phyloP scores from a whole-genome alignment of 495 filamentous ascomycete species.

The Antarctomyces pellizariae region DNA sequence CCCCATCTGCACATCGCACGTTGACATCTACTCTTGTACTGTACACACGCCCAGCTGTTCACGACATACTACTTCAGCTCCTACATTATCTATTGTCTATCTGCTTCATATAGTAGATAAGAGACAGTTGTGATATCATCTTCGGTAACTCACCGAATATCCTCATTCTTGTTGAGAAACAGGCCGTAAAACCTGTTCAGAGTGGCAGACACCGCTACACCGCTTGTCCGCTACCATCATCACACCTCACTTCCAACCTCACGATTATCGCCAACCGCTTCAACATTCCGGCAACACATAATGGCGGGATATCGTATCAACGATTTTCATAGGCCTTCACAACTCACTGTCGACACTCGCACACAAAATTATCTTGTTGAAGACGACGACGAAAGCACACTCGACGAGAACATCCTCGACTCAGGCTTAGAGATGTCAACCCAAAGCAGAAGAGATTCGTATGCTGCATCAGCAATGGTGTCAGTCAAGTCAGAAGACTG shows the following conservation, averaged over 20 bases:
- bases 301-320: conserved; percentile 29
- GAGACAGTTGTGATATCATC: too few relatives aligned
- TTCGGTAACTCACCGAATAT: too few relatives aligned
- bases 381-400: conserved; percentile 58
- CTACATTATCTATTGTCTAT: too few relatives aligned
- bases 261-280: conserved; percentile 2
- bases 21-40: too few relatives aligned
- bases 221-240: conserved; percentile 12
- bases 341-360: conserved; percentile 36
- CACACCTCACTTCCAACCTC: conserved; percentile 5
- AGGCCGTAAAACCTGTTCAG: too few relatives aligned
- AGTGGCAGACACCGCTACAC: too few relatives aligned
- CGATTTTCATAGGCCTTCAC: conserved; percentile 38
- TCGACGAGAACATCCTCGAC: conserved; percentile 74
- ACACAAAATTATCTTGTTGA: conserved; percentile 41
- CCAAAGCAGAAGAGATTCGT: conserved; percentile 44
- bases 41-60: too few relatives aligned
- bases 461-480: conserved; percentile 46
- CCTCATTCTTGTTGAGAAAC: too few relatives aligned
- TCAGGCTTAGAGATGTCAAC: conserved; percentile 47
- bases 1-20: too few relatives aligned
- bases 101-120: too few relatives aligned
- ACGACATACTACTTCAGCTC: too few relatives aligned
- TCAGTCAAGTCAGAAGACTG: conserved; percentile 54
- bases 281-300: conserved; percentile 11